phyloP scores from a whole-genome alignment of 2,329 filamentous ascomycete genomes.

The Alternaria novae-zelandiae region DNA sequence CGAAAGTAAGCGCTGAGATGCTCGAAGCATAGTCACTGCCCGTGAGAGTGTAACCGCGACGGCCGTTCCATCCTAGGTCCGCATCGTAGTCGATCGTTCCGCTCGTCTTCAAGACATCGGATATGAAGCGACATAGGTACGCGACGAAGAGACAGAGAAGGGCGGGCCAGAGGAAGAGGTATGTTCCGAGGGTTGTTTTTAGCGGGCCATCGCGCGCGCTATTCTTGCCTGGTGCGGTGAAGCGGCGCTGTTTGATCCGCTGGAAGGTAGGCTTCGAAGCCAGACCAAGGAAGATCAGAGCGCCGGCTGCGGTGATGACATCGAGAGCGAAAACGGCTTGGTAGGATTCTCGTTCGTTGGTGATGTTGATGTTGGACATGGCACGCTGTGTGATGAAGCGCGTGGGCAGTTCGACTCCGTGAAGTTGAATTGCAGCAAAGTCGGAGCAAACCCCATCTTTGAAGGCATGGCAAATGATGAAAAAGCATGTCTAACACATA shows the following conservation, averaged over 20 bases:
- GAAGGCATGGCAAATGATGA: background rate
- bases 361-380: constrained; percentile 6
- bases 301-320: background rate
- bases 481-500: background rate
- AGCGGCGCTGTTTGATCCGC: constrained; percentile 1
- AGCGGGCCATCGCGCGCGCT: constrained; percentile 2
- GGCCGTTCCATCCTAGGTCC: constrained; percentile 4
- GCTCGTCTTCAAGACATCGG: constrained; percentile 4
- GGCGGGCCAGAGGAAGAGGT: constrained; percentile 7
- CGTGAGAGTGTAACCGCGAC: background rate
- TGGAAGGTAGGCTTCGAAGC: constrained; percentile 5
- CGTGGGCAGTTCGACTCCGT: background rate
- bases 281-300: constrained; percentile 1
- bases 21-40: background rate
- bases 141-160: constrained; percentile 9
- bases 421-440: background rate
- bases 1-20: constrained; percentile 2
- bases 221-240: background rate
- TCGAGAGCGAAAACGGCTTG: constrained; percentile 12
- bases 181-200: constrained; percentile 4
- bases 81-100: constrained; percentile 1
- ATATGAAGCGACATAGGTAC: constrained; percentile 5
- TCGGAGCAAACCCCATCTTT: background rate
- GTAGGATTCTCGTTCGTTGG: background rate
- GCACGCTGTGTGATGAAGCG: background rate